phyloP scores from a whole-genome alignment of 768 basidiomycete genomes.

The Hypholoma fasciculare region DNA sequence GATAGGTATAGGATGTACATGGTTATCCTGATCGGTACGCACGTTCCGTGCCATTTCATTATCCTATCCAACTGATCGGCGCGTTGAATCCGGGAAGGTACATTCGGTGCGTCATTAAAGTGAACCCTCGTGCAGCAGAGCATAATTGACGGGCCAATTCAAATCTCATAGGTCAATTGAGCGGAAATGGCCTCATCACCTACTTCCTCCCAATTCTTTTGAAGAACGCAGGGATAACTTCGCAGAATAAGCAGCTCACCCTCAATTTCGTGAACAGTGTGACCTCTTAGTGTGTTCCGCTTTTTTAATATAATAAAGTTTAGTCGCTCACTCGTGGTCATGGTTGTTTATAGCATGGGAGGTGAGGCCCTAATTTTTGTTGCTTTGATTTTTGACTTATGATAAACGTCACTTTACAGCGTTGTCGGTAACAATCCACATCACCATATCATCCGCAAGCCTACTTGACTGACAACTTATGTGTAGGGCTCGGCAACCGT shows the following conservation, averaged over 20 bases:
- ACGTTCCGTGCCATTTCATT: neutral
- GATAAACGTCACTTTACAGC: constrained; percentile 16
- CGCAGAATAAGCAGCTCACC: constrained; percentile 17
- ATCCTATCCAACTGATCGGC: neutral
- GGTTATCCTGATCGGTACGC: constrained; percentile 48
- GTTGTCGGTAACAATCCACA: constrained; percentile 20
- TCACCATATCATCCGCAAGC: too few relatives aligned
- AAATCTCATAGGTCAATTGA: constrained; percentile 36
- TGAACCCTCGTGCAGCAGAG: too few relatives aligned
- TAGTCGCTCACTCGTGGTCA: constrained; percentile 10
- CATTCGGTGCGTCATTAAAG: constrained; percentile 17
- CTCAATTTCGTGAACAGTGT: constrained; percentile 20
- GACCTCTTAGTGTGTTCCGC: constrained; percentile 38
- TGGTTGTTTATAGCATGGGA: constrained; percentile 27
- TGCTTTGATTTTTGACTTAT: neutral
- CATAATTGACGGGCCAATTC: too few relatives aligned
- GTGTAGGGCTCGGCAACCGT: constrained; percentile 43
- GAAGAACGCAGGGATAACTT: constrained; percentile 23
- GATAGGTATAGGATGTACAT: constrained; percentile 50
- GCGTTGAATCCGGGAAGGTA: neutral
- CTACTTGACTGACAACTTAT: neutral
- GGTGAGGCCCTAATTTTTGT: constrained; percentile 22
- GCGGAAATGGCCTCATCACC: constrained; percentile 50
- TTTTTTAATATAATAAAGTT: constrained; percentile 40
- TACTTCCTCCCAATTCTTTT: constrained; percentile 49